Conservation (phyloP, 2,329 filamentous ascomycete species). For the Thermoascus crustaceus region DNA sequence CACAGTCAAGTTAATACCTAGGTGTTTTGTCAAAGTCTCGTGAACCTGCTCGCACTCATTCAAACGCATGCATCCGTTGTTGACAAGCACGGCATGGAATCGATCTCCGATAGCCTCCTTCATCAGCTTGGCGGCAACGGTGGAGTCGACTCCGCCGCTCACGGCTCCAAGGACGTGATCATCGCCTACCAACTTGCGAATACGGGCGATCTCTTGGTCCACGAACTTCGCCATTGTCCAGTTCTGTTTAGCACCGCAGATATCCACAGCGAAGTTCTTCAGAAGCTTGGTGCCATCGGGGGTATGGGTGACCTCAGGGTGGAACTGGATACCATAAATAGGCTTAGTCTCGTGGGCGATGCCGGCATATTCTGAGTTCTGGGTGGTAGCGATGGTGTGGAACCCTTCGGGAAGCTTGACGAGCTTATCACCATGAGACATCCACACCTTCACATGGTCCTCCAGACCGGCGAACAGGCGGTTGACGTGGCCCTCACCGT, state of each 20-base stretch:
- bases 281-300: conserved; percentile 62
- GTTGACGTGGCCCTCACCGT: conserved; percentile 8
- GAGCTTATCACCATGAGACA: conserved; percentile 88
- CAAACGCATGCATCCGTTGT: conserved; percentile 78
- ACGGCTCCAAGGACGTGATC: conserved; percentile 77
- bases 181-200: conserved; percentile 71
- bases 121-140: conserved; percentile 81
- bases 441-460: conserved; percentile 65
- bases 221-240: conserved; percentile 86
- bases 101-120: conserved; percentile 75
- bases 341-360: conserved; percentile 52
- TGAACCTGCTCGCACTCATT: conserved; percentile 79
- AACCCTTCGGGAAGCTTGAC: conserved; percentile 65
- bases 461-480: conserved; percentile 40
- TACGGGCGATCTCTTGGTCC: conserved; percentile 69
- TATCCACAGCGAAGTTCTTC: conserved; percentile 73
- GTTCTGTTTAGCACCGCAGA: conserved; percentile 66
- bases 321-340: conserved; percentile 78
- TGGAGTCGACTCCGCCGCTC: conserved; percentile 80
- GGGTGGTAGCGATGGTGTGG: conserved; percentile 62
- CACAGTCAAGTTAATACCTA: conserved; percentile 86
- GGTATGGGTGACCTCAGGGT: conserved; percentile 75
- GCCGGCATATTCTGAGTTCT: conserved; percentile 69
- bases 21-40: conserved; percentile 64
- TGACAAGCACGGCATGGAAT: conserved; percentile 76